Base-by-base conservation (phyloP, 1,284 basidiomycete species). In the Heterobasidion occidentale region DNA sequence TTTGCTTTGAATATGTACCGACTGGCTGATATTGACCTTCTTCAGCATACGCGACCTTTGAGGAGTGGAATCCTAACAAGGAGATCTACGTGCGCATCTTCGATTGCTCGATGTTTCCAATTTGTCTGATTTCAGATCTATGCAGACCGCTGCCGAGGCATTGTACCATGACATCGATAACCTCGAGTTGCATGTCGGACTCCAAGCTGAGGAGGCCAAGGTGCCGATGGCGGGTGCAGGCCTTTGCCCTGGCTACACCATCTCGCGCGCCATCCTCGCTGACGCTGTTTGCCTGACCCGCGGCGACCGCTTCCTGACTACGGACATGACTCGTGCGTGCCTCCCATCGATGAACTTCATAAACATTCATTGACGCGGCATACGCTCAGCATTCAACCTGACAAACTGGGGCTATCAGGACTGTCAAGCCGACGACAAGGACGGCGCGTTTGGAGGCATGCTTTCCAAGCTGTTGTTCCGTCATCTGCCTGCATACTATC, bases 171-270 rank as follows among this genome's bases (percentile, higher is more conserved):
- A 90, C 62, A 86, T 92, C 66, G 78, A 91, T 62, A 85, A 88
- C 62, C 75, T 92, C 20, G 89, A 92, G 67, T 77, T 92, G 19
- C 79, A 92, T 64, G 84, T 83, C 59, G 85, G 86, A 9, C 67
- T 90, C 56, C 84, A 88, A 71, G 86, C 88, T 6, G 90, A 93
- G 67, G 77, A 92, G 67, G 65, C 84, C 9, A 93, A 93, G 65
- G 66, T 70, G 12, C 79, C 83, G 17, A 79, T 81, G 46, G 79
- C 83, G 8, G 90, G 90, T n/a, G 86, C 88, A 8, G 92, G 92
- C 11, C 67, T 92, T 3, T 91, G 89, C 68, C 89, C 90, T n/a
- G 90, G 91, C 20, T 92, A 86, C 73, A 93, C 92, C 8, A 89
- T 93, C 64, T 90, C 89, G 7, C 78, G 92, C 38, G 87, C 89